Base-by-base conservation (phyloP, 495 filamentous ascomycete species). In the Lichina pygmaea region DNA sequence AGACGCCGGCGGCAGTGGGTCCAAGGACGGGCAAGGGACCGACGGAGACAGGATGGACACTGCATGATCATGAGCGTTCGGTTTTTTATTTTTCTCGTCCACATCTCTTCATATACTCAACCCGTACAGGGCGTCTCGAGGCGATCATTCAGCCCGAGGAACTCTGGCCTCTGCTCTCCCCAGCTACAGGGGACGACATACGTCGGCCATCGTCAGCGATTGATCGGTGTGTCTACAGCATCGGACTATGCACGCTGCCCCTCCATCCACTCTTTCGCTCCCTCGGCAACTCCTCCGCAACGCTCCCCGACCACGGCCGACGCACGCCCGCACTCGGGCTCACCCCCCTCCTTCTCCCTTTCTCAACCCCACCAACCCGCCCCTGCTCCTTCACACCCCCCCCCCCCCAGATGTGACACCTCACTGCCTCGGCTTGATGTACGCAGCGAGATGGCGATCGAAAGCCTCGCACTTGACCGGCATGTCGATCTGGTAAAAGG, bases 401-500 rank as follows among this genome's bases (percentile, higher is more conserved):
- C 36, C 10, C 36, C 11, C 10, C 11, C 36, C 36, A 39, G 36
- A 39, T 2, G 6, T 39, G 6, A 2, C 24, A 24, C 38, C 57
- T 54, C 5, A 49, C 33, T 49, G 48, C 38, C 48, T 36, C 12
- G 69, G 68, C 54, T 75, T 66, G 37, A 86, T 68, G 55, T 80
- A 81, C 44, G 67, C 75, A 53, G 66, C 68, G 54, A 97, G 59
- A 60, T 78, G 77, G 55, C 89, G 66, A 54, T 97, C 89, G 61
- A 93, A 97, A 45, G 77, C 76, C 59, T 95, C 89, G 61, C 86
- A 92, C 49, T 89, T 66, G 38, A 97, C 73, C 44, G 89, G 89
- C 89, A 95, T 97, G 65, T 97, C 89, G 32, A 86, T 66, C 57
- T 86, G 81, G 61, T 95, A 95, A 55, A 97, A 97, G 8, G 91